phyloP scores from a whole-genome alignment of 1,284 basidiomycete genomes.

The Inonotus obliquus region DNA sequence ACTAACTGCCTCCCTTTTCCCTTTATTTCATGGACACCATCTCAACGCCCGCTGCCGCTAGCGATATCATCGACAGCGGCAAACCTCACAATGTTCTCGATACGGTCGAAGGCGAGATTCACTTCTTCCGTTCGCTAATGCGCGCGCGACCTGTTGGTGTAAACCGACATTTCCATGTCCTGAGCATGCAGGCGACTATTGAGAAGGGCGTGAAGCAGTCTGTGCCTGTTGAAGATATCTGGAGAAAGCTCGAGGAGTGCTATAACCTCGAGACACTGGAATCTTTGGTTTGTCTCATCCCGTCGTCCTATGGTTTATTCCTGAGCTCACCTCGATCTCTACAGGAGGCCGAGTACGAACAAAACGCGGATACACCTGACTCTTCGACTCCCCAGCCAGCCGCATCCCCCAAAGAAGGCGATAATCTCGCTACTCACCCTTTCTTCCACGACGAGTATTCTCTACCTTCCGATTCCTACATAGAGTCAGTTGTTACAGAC shows the following conservation, averaged over 20 bases:
- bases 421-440: constrained; percentile 62
- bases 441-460: constrained; percentile 66
- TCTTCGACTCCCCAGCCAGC: constrained; percentile 44
- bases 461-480: constrained; percentile 52
- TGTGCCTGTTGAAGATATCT: constrained; percentile 61
- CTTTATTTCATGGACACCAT: constrained; percentile 32
- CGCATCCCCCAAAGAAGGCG: constrained; percentile 57
- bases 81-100: constrained; percentile 42
- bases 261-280: constrained; percentile 80
- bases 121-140: constrained; percentile 75
- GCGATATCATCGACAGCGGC: not conserved
- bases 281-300: constrained; percentile 50
- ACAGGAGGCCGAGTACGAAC: constrained; percentile 57
- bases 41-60: constrained; percentile 11
- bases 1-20: constrained; percentile 96
- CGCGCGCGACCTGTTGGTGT: constrained; percentile 73
- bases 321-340: not conserved
- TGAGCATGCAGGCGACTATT: constrained; percentile 69
- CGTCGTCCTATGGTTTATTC: constrained; percentile 8
- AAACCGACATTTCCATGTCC: constrained; percentile 73
- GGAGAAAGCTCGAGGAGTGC: constrained; percentile 66
- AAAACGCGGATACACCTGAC: constrained; percentile 31
- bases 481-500: constrained; percentile 52
- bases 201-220: constrained; percentile 61
- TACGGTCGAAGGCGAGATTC: constrained; percentile 73